Evolutionary conservation across 1,284 basidiomycete species (phyloP), one percentile per base, ranked within the genome.

Genomic region (Sphaerobolus stellatus): DNA sequence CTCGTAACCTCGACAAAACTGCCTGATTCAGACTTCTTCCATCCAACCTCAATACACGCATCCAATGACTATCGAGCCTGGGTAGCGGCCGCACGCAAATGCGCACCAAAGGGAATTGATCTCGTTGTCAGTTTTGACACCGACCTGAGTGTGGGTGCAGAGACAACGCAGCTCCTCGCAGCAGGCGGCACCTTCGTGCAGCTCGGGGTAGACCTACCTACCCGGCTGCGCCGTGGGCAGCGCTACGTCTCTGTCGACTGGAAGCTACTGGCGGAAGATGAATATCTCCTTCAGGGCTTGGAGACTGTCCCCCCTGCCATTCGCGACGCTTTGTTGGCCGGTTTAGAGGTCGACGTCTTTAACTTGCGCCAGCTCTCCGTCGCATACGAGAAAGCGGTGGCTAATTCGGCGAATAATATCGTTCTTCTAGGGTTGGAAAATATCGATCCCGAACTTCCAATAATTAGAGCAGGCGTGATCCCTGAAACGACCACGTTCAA

Each of bases 401-500:
- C 33, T 11, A 36, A 36, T 36, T 18, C 33, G 33, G 13, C 18
- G 33, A 36, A 36, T 18, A 36, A 11, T 18, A 11, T 18, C 33
- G 33, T 36, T 36, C 33, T 36, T 18, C 33, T 36, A 36, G 33
- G 33, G 11, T 36, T 36, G 18, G 33, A 36, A 36, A 36, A 28
- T 20, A 25, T 36, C 9, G 8, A 43, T 25, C 56, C 48, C 13
- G 47, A 59, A 7, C 34, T 52, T 27, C 22, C 47, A 25, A 38
- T 58, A 11, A 18, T 48, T 29, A 38, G 43, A 41, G 52, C 51
- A n/a, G 57, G 57, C 16, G 27, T 59, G 8, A 18, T 50, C 8
- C 41, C 24, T 33, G 44, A 30, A 4, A 56, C 53, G 20, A 18
- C 25, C 20, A 48, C 49, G 14, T 59, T 59, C 41, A 52, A 59